A percentile compares a stretch with the other conserved stretches of the same genome.
Conservation (phyloP, 2,329 filamentous ascomycete genomes). For the Penicillium occitanis region DNA sequence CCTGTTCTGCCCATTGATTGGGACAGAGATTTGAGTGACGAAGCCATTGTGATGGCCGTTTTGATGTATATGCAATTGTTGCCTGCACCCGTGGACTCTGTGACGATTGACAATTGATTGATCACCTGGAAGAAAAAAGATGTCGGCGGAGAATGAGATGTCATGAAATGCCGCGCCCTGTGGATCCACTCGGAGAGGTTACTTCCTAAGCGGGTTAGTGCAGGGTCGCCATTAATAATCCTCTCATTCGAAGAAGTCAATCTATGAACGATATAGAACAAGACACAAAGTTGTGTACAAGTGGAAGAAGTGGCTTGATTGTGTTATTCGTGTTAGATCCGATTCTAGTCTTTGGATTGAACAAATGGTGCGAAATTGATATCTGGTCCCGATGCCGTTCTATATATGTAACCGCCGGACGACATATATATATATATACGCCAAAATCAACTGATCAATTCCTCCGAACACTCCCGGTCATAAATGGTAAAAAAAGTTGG, state of each 20-base stretch:
- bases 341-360: background rate
- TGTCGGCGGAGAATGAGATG: background rate
- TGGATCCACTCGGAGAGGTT: slow-evolving; percentile 5
- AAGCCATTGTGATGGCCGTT: background rate
- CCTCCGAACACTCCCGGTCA: too few species aligned
- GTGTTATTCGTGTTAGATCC: background rate
- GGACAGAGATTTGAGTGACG: background rate
- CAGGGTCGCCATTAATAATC: background rate
- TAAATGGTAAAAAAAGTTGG: too few species aligned
- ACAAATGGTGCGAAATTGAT: background rate
- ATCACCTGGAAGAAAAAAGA: background rate
- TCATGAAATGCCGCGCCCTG: slow-evolving; percentile 10
- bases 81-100: background rate
- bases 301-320: background rate
- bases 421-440: background rate
- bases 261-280: background rate
- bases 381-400: background rate
- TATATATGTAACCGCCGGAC: background rate
- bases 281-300: background rate
- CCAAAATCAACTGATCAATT: too few species aligned
- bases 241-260: background rate
- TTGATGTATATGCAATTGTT: background rate
- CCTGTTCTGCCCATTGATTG: slow-evolving; percentile 7
- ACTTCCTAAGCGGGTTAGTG: slow-evolving; percentile 1
- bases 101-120: background rate